These are phyloP conservation scores for Acacia confusa DNA, from an alignment of 306 rosid genomes.

Conservation along the genomic window DNA sequence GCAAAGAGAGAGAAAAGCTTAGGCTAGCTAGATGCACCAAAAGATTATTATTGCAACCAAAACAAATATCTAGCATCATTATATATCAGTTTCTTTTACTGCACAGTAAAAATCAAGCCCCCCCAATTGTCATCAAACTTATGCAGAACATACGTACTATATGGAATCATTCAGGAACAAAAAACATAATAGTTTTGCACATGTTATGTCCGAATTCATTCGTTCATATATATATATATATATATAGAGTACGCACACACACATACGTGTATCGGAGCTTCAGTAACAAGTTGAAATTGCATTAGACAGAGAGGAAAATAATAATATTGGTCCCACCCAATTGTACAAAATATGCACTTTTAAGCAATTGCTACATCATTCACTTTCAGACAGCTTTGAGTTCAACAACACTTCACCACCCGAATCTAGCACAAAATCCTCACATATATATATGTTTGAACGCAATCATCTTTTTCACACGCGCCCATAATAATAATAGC, in stretches of 20 bases:
- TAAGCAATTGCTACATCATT: constrained; percentile 37
- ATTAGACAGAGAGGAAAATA: neutral
- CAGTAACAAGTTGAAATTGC: constrained; percentile 32
- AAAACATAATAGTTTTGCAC: constrained; percentile 39
- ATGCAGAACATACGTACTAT: neutral
- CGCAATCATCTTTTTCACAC: constrained; percentile 33
- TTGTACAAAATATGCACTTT: constrained; percentile 23
- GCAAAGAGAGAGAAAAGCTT: too few relatives aligned
- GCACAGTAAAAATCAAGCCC: neutral
- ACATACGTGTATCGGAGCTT: constrained; percentile 15
- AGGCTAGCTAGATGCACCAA: too few relatives aligned
- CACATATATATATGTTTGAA: neutral
- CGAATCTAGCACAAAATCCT: constrained; percentile 54
- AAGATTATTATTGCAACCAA: too few relatives aligned
- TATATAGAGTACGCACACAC: too few relatives aligned
- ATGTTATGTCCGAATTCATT: constrained; percentile 29
- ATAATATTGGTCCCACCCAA: constrained; percentile 32
- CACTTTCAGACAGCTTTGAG: constrained; percentile 42
- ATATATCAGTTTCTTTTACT: neutral
- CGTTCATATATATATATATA: too few relatives aligned
- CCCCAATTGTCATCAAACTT: neutral
- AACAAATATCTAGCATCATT: neutral
- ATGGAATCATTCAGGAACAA: neutral
- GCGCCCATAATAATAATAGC: constrained; percentile 61
- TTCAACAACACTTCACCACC: constrained; percentile 33